These are phyloP conservation scores for Shiraia sp. DNA, from an alignment of 2,329 filamentous ascomycete genomes.

Conservation along the genomic window DNA sequence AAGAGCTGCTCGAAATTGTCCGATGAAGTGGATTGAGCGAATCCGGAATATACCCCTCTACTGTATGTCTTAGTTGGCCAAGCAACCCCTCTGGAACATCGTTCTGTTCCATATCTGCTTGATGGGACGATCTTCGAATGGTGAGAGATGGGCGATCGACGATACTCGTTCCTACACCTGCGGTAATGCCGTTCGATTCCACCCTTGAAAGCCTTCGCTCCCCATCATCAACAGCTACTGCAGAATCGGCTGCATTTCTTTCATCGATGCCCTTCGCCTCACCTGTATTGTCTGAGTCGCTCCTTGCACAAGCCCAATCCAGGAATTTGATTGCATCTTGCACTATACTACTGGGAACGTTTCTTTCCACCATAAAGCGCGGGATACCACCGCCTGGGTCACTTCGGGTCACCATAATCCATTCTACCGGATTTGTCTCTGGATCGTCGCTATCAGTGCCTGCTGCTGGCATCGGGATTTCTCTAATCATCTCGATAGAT, in stretches of 20 bases:
- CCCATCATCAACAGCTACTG: constrained; percentile 16
- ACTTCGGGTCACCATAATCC: constrained; percentile 90
- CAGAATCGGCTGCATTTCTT: neutral
- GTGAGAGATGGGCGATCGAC: constrained; percentile 32
- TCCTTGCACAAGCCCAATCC: constrained; percentile 69
- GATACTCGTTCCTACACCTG: constrained; percentile 44
- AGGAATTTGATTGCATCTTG: constrained; percentile 80
- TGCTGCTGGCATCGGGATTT: constrained; percentile 63
- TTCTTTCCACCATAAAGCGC: constrained; percentile 87
- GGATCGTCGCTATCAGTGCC: constrained; percentile 42
- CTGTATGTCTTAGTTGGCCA: constrained; percentile 13
- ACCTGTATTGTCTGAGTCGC: constrained; percentile 34
- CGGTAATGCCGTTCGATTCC: constrained; percentile 40
- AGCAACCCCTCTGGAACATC: constrained; percentile 15
- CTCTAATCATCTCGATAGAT: constrained; percentile 87
- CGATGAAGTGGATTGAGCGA: constrained; percentile 32
- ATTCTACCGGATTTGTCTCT: constrained; percentile 73
- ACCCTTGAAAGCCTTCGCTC: constrained; percentile 29
- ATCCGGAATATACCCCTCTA: constrained; percentile 23
- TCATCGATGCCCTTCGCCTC: constrained; percentile 30
- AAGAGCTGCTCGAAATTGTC: constrained; percentile 31
- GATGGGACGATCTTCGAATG: constrained; percentile 26
- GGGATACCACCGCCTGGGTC: constrained; percentile 89
- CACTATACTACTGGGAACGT: constrained; percentile 79
- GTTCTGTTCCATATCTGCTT: constrained; percentile 9